These are phyloP conservation scores for Suillus spraguei DNA, from an alignment of 768 basidiomycete species.

Conservation along the genomic window DNA sequence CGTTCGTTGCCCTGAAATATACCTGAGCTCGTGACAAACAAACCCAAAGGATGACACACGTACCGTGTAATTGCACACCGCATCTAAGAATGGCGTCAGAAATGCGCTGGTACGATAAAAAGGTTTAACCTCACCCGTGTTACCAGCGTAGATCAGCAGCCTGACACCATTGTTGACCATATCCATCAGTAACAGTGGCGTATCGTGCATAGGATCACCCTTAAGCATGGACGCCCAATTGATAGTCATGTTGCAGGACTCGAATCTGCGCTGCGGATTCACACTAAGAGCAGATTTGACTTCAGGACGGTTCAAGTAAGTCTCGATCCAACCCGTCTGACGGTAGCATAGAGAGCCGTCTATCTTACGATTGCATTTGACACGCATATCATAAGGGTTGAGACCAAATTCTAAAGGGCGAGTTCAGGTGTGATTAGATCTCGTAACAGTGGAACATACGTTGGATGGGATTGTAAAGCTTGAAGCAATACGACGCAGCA, in stretches of 20 bases:
- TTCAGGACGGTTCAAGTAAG: conserved; percentile 78
- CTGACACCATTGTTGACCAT: conserved; percentile 83
- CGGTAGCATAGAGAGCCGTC: conserved; percentile 78
- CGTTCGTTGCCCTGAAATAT: conserved; percentile 68
- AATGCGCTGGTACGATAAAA: no score
- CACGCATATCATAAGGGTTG: conserved; percentile 92
- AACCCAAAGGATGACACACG: no score
- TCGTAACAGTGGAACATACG: no score
- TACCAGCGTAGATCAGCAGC: conserved; percentile 89
- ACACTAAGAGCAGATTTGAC: conserved; percentile 78
- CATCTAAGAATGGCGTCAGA: no score
- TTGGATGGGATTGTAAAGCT: no score
- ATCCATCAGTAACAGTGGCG: conserved; percentile 74
- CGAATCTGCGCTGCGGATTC: no score
- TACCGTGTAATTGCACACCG: no score
- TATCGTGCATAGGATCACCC: conserved; percentile 88
- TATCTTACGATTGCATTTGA: conserved; percentile 66
- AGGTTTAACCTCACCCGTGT: no score
- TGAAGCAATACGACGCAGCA: conserved; percentile 82
- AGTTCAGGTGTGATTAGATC: no score
- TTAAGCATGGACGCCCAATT: conserved; percentile 80
- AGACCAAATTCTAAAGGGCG: no score
- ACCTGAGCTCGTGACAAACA: conserved; percentile 6
- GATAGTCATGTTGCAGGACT: conserved; percentile 81
- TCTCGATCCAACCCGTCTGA: conserved; percentile 87